Base-by-base conservation (phyloP, 441 rosid genomes). In the Pelargonium citronellum region DNA sequence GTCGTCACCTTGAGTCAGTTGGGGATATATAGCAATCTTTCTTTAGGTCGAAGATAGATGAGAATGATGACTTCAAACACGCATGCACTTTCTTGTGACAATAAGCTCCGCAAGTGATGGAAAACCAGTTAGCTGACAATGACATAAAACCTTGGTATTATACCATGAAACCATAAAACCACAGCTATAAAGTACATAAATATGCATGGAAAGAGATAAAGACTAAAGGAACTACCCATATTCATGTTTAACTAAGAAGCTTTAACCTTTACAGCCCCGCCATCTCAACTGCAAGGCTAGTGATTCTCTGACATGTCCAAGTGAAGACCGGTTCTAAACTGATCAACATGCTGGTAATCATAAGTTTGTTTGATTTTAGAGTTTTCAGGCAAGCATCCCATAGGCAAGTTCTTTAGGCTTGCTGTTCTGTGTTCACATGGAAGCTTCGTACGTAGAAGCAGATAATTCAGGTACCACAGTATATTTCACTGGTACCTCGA, bases 381-480 rank as follows among this genome's bases (percentile, higher is more conserved):
- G 76, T 66, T 73, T 66, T 88, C 84, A 11, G 73, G 80, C 67
- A 77, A 70, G 76, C 74, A 67, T 7, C 80, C 75, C 34, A 66
- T 66, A 7, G 79, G 79, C 55, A 69, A 72, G 70, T 73, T 81
- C 66, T 43, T 41, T 16, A 73, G 24, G 70, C 57, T 74, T 41
- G 47, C 67, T 70, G 76, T 66, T 80, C 75, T 82, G 75, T n/a
- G 78, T 69, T 87, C 87, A 66, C 68, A 74, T 49, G 78, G 73
- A 47, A 81, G 77, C 82, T 81, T 87, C 1, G 81, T 22, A 44
- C 87, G n/a, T n/a, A n/a, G n/a, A 82, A 79, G 74, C 80, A 24
- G 89, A 89, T 69, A 96, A 88, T 69, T 84, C 87, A 34, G 91
- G 83, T 22, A 85, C 86, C 72, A 78, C 88, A 34, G 81, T 72